Evolutionary conservation across 139 green algal genomes (phyloP).

Genomic region (Coelastrella sp.): DNA sequence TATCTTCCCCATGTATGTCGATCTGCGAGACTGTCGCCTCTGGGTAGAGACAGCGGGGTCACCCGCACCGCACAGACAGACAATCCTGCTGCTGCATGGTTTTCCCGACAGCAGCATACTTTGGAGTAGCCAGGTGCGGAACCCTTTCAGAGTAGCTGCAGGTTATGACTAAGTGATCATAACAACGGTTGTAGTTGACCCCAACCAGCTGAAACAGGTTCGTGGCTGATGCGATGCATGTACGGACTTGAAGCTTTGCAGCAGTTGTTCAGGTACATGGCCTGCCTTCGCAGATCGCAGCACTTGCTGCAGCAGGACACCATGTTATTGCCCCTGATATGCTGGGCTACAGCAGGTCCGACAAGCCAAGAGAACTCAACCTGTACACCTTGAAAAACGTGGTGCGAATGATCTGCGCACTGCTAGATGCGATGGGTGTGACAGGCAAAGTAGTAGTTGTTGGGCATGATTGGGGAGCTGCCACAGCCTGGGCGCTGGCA

Average conservation of each 20-base stretch:
- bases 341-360: constrained; percentile 34
- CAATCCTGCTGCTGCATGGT: constrained; percentile 29
- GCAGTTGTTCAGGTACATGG: background rate
- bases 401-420: background rate
- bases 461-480: constrained; percentile 44
- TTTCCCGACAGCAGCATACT: constrained; percentile 27
- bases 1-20: background rate
- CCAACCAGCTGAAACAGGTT: background rate
- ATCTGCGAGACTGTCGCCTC: background rate
- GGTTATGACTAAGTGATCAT: background rate
- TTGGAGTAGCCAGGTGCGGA: constrained; percentile 22
- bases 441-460: background rate
- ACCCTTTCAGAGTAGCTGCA: too few relatives aligned
- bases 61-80: background rate
- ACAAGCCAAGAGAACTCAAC: constrained; percentile 10
- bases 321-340: constrained; percentile 35
- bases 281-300: background rate
- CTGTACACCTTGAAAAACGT: constrained; percentile 9
- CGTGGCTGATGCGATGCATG: background rate
- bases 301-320: constrained; percentile 25
- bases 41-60: background rate
- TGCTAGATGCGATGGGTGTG: constrained; percentile 23
- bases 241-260: background rate
- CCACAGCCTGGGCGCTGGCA: constrained; percentile 32
- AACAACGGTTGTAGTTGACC: background rate